Evolutionary conservation across 106 monocot genomes (phyloP), one percentile per base, ranked within the genome.

Genomic region (Dendrobium chrysotoxum): DNA sequence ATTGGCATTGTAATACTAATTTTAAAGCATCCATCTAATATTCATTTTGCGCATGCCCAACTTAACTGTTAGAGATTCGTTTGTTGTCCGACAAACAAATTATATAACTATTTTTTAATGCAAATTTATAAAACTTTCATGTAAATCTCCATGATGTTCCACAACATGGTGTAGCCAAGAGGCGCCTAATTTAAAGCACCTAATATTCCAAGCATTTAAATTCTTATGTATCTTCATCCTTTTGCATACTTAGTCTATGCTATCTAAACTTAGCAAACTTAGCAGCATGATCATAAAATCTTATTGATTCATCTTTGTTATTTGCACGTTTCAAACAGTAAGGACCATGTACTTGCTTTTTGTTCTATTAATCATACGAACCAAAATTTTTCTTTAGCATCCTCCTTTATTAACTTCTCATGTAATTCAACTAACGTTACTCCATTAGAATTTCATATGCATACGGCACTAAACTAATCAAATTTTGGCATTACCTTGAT

Each of bases 81-180:
- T 68, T 68, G 28, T 30, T 68, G 28, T 68, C 68, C 18, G 11
- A 68, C n/a, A 68, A 30, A 30, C 68, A 68, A 30, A 11, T 61
- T 61, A 61, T 31, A 68, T 68, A 61, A 68, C n/a, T 21, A 68
- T 68, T 68, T 68, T 35, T 26, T 68, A 23, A 10, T 68, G 68
- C 31, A 68, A 61, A 28, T 68, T 28, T 30, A 68, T 7, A 31
- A 68, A 68, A 28, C 11, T 1, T 68, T 68, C 26, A 68, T 30
- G 30, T 68, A 26, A 68, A 28, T 68, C 26, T 13, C 28, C 68
- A 11, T 68, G 68, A 30, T 68, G 30, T 68, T 61, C 26, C 31
- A 68, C 13, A 68, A 31, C 68, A 30, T 68, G 30, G n/a, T 3
- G n/a, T 3, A 68, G 68, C 30, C 13, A 68, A 68, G 28, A 68